phyloP scores from a whole-genome alignment of 2,329 filamentous ascomycete species.

The Cladosporium sp. region DNA sequence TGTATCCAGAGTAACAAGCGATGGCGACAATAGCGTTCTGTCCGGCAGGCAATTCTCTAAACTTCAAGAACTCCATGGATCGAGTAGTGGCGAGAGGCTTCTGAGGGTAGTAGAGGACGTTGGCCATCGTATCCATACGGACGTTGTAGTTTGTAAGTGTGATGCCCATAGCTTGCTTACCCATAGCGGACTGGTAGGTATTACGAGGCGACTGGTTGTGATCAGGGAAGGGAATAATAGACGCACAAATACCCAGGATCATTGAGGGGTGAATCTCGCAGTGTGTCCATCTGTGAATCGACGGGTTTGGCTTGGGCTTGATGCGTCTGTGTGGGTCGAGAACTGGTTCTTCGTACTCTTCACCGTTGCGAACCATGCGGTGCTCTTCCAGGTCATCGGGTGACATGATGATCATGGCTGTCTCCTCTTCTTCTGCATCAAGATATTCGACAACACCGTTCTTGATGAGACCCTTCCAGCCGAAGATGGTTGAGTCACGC shows the following conservation, averaged over 20 bases:
- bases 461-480: conserved; percentile 82
- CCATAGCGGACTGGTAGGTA: conserved; percentile 98
- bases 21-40: conserved; percentile 99
- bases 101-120: conserved; percentile 97
- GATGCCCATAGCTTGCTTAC: conserved; percentile 99
- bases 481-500: conserved; percentile 61
- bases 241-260: conserved; percentile 97
- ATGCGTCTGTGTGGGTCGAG: conserved; percentile 76
- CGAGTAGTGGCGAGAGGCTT: conserved; percentile 94
- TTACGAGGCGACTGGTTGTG: conserved; percentile 98
- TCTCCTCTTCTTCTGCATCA: conserved; percentile 97
- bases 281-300: conserved; percentile 90
- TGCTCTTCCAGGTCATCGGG: conserved; percentile 81
- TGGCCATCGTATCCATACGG: conserved; percentile 99
- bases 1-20: conserved; percentile 95
- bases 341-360: conserved; percentile 17
- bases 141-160: conserved; percentile 96
- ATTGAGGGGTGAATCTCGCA: conserved; percentile 99
- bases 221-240: conserved; percentile 99
- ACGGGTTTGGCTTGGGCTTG: conserved; percentile 80
- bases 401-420: conserved; percentile 98
- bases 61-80: conserved; percentile 98
- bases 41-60: conserved; percentile 91
- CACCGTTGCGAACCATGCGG: conserved; percentile 34
- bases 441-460: conserved; percentile 90